Evolutionary conservation across 140 eudicot species (phyloP).

Genomic region (Flaveria floridana): DNA sequence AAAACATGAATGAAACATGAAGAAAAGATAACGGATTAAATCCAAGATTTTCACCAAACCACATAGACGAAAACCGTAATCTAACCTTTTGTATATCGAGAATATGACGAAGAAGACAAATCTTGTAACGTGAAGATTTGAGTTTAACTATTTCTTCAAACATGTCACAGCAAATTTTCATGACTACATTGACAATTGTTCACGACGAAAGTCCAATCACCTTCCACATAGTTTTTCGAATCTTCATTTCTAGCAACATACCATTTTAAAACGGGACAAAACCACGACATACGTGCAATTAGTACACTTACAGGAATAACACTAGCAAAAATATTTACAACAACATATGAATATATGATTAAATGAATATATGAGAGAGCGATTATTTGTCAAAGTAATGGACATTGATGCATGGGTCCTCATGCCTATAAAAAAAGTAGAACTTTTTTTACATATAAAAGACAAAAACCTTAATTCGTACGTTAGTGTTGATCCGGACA

Average conservation of each 20-base stretch:
- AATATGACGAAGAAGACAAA: too few relatives aligned
- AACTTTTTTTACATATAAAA: neutral
- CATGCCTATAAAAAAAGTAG: neutral
- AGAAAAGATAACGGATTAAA: too few relatives aligned
- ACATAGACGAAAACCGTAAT: too few relatives aligned
- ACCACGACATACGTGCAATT: neutral
- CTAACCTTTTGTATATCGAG: too few relatives aligned
- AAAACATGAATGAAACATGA: too few relatives aligned
- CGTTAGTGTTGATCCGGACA: constrained; percentile 13
- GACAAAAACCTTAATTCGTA: constrained; percentile 11
- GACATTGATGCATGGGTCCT: constrained; percentile 5
- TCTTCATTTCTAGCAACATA: neutral
- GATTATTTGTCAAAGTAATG: neutral
- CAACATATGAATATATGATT: neutral
- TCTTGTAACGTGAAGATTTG: too few relatives aligned
- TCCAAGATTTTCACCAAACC: too few relatives aligned
- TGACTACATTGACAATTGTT: too few relatives aligned
- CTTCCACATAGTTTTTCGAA: neutral
- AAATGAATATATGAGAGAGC: neutral
- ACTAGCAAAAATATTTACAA: neutral
- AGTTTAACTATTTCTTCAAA: too few relatives aligned
- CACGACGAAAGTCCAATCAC: too few relatives aligned
- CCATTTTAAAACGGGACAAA: neutral
- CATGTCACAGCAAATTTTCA: too few relatives aligned
- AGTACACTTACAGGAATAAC: neutral